Evolutionary conservation across 352 stramenopile species (phyloP).

Genomic region (Phytophthora quininea): DNA sequence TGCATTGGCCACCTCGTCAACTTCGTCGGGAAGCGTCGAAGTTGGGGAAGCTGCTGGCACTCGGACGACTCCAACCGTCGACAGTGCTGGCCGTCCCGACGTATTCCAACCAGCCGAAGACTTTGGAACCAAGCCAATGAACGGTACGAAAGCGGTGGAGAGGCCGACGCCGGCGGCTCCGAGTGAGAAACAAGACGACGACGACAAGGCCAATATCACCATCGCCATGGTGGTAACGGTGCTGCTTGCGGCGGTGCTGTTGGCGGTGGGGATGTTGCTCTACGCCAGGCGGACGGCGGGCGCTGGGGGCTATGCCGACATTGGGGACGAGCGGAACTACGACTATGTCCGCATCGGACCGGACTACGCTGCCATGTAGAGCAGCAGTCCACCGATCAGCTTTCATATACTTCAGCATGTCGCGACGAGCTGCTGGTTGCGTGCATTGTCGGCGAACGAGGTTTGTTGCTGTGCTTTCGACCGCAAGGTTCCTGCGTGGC

Average conservation of each 20-base stretch:
- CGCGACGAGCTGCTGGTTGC: background rate
- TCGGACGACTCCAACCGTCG: constrained; percentile 3
- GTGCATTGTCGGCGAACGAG: background rate
- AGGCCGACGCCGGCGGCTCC: constrained; percentile 2
- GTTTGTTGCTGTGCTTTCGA: background rate
- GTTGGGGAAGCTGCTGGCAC: background rate
- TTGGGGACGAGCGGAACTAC: constrained; percentile 46
- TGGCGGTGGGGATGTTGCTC: constrained; percentile 27
- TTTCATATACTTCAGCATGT: background rate
- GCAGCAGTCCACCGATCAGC: background rate
- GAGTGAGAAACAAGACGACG: constrained; percentile 15
- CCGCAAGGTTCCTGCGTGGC: constrained; percentile 1
- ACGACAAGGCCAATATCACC: constrained; percentile 14
- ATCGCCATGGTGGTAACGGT: too few relatives aligned
- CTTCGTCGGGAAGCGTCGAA: background rate
- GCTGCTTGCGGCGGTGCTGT: constrained; percentile 12
- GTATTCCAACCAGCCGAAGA: constrained; percentile 25
- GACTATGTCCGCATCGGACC: constrained; percentile 27
- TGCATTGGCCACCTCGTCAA: background rate
- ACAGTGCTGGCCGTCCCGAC: constrained; percentile 13
- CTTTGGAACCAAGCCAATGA: constrained; percentile 9
- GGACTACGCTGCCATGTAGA: constrained; percentile 58
- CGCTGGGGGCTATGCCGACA: constrained; percentile 46
- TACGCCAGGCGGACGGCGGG: constrained; percentile 36
- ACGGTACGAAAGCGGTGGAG: background rate